These are phyloP conservation scores for Teunomyces funiuensis DNA, from an alignment of 805 yeast genomes.

Conservation along the genomic window DNA sequence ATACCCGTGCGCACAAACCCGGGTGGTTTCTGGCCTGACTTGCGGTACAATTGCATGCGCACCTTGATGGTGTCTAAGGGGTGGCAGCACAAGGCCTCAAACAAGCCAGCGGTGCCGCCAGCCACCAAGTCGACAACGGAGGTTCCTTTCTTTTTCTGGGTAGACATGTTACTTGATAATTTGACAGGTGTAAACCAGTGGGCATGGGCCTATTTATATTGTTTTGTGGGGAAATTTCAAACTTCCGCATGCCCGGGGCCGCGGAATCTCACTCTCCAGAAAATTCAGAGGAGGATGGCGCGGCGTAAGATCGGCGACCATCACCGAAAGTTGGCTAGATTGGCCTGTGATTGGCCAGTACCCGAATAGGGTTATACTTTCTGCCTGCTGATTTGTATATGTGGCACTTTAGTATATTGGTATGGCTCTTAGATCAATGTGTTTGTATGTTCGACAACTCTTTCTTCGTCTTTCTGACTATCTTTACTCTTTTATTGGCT, in stretches of 20 bases:
- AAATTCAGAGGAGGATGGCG: neutral
- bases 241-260: conserved; percentile 4
- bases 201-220: conserved; percentile 3
- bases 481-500: too few relatives aligned
- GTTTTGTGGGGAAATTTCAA: conserved; percentile 2
- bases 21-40: conserved; percentile 72
- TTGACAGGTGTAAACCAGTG: too few relatives aligned
- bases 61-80: conserved; percentile 98
- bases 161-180: conserved; percentile 2
- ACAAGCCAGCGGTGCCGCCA: conserved; percentile 96
- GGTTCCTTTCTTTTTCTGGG: conserved; percentile 32
- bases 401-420: too few relatives aligned
- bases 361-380: too few relatives aligned
- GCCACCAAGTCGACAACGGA: conserved; percentile 71
- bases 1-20: conserved; percentile 85
- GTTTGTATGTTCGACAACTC: too few relatives aligned
- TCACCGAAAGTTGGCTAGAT: neutral
- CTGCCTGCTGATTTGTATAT: neutral
- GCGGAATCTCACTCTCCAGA: conserved; percentile 1
- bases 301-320: neutral
- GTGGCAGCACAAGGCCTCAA: conserved; percentile 97
- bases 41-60: conserved; percentile 88
- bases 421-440: too few relatives aligned
- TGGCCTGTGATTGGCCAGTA: too few relatives aligned
- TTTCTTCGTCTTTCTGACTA: too few relatives aligned